A percentile compares a stretch with the other conserved stretches of the same genome.
Conservation (phyloP, 495 filamentous ascomycete species). For the Extremus antarcticus region DNA sequence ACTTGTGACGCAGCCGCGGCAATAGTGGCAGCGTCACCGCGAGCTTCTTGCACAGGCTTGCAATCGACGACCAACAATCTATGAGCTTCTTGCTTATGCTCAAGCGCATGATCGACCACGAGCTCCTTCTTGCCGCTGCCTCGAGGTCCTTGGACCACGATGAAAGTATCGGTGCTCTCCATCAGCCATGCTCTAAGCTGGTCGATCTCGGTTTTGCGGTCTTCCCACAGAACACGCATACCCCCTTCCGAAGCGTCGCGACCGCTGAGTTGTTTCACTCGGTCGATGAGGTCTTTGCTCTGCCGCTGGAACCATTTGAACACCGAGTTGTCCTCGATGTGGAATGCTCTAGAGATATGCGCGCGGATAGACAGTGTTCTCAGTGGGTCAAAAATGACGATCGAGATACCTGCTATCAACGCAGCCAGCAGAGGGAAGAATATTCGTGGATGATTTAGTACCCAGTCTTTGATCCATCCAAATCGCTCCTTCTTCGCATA, state of each 20-base stretch:
- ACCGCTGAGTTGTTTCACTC: conserved; percentile 35
- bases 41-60: conserved; percentile 84
- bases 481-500: conserved; percentile 68
- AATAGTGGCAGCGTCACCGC: conserved; percentile 83
- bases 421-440: conserved; percentile 75
- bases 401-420: conserved; percentile 68
- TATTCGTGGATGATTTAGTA: conserved; percentile 77
- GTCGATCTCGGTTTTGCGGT: conserved; percentile 68
- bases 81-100: conserved; percentile 50
- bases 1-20: conserved; percentile 69
- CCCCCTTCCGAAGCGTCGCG: conserved; percentile 41
- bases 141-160: conserved; percentile 83
- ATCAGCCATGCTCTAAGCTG: conserved; percentile 76
- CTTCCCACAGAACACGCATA: conserved; percentile 75
- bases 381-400: conserved; percentile 80
- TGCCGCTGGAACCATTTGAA: conserved; percentile 74
- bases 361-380: conserved; percentile 84
- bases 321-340: conserved; percentile 56
- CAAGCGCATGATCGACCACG: conserved; percentile 71
- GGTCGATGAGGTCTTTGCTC: conserved; percentile 53
- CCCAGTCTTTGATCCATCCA: conserved; percentile 76
- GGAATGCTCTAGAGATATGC: conserved; percentile 68
- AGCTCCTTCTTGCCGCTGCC: conserved; percentile 87
- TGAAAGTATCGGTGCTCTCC: conserved; percentile 83
- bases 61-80: conserved; percentile 79